Base-by-base conservation (phyloP, 352 stramenopile genomes). In the Globisporangium iwayamae region DNA sequence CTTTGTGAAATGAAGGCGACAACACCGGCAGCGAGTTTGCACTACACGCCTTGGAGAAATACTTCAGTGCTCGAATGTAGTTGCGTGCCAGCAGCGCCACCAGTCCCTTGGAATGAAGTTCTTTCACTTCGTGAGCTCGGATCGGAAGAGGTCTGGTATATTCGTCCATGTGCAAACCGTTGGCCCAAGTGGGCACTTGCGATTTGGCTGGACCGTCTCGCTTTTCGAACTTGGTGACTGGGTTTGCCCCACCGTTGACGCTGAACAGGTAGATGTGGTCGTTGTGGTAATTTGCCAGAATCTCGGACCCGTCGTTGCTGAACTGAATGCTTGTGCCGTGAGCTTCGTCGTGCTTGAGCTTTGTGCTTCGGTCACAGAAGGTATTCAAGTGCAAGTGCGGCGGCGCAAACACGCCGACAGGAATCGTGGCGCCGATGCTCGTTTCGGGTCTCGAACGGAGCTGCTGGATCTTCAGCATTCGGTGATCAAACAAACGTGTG, bases 211-310 rank as follows among this genome's bases (percentile, higher is more conserved):
- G 2, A n/a, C 62, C 50, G 51, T 72, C 69, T 28, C 59, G 69
- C 10, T 68, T 54, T 7, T 70, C 38, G 36, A 56, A 68, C 16
- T 38, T 39, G 7, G 22, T 68, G 13, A 66, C 36, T 54, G 67
- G 38, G 9, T 53, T 22, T 11, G 74, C 67, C 13, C 60, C 45
- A 45, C 65, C 56, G 59, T 81, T 73, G 16, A 90, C 76, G 50
- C 79, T 72, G 60, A 91, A 94, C 50, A 93, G 52, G 53, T 94
- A 94, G 62, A 94, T 92, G 46, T 94, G 83, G 51, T 94, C 86
- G 59, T 87, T 91, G 68, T 94, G 86, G 55, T 94, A 94, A 65
- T 90, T 93, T 9, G 83, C 75, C 16, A 94, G 72, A 14, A 94
- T 67, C 50, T 93, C 73, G 0, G 73, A 67, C 16, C 86, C 86